phyloP scores from a whole-genome alignment of 306 rosid genomes.

The Rosa persica region DNA sequence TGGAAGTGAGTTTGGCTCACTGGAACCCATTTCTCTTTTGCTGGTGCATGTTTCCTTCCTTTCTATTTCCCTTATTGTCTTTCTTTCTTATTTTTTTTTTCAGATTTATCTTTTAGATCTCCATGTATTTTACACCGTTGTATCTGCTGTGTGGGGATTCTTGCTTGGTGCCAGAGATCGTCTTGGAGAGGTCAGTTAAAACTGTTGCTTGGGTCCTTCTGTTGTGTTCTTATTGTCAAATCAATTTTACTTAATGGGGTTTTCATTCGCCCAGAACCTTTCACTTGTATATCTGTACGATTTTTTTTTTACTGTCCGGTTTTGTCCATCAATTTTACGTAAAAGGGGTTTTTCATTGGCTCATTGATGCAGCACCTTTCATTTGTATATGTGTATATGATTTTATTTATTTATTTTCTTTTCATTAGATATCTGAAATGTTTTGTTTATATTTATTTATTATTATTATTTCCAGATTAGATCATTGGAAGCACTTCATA shows the following conservation, averaged over 20 bases:
- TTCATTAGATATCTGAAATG: constrained; percentile 1
- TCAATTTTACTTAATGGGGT: background rate
- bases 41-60: background rate
- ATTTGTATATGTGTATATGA: constrained; percentile 6
- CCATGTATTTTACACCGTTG: constrained; percentile 69
- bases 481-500: constrained; percentile 83
- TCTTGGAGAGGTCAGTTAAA: constrained; percentile 76
- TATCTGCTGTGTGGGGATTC: constrained; percentile 80
- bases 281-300: background rate
- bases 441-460: background rate
- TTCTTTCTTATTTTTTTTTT: constrained; percentile 1
- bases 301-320: background rate
- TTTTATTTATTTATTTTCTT: background rate
- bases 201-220: constrained; percentile 12
- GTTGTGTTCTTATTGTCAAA: background rate
- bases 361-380: background rate
- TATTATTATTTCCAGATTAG: constrained; percentile 66
- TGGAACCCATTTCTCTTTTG: background rate
- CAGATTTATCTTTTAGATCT: constrained; percentile 90
- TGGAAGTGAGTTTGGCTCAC: background rate
- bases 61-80: background rate
- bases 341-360: background rate
- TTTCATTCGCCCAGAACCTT: background rate
- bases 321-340: background rate
- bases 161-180: constrained; percentile 93